phyloP scores from a whole-genome alignment of 768 basidiomycete species.

The Naematelia aurantialba region DNA sequence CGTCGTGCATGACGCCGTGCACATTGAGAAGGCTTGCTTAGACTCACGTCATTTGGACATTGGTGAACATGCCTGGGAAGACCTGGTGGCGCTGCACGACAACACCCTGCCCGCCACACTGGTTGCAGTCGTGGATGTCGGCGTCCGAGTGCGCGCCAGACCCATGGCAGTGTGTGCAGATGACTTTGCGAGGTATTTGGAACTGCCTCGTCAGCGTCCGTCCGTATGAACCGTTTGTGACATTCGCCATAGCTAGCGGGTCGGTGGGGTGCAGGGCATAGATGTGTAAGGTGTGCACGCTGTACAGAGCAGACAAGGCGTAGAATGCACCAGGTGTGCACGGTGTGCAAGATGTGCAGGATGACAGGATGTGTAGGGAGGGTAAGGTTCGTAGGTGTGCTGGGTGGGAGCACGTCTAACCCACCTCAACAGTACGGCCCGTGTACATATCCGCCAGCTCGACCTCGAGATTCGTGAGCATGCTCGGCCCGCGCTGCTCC shows the following conservation, averaged over 20 bases:
- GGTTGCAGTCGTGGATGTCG: constrained; percentile 80
- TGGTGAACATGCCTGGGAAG: constrained; percentile 94
- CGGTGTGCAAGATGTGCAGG: too few relatives aligned
- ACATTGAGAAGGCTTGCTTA: too few relatives aligned
- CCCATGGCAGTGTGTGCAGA: constrained; percentile 96
- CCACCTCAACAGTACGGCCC: constrained; percentile 77
- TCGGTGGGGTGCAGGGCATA: background rate
- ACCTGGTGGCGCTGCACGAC: constrained; percentile 86
- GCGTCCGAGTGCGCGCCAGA: constrained; percentile 84
- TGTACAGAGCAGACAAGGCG: too few relatives aligned
- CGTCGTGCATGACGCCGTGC: too few relatives aligned
- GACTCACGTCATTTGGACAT: constrained; percentile 71
- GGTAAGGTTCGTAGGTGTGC: too few relatives aligned
- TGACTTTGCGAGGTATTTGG: constrained; percentile 81
- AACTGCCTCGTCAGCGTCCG: constrained; percentile 64
- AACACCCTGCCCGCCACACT: constrained; percentile 80
- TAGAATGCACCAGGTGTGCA: too few relatives aligned
- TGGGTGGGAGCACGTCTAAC: too few relatives aligned
- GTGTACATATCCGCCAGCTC: constrained; percentile 81
- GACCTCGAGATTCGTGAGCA: constrained; percentile 60
- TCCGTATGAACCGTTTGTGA: background rate
- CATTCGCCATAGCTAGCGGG: background rate
- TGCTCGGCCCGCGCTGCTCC: constrained; percentile 50
- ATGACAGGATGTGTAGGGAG: too few relatives aligned
- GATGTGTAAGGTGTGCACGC: too few relatives aligned